Evolutionary conservation across 345 rosid genomes (phyloP).

Genomic region (Eucalyptus regnans): DNA sequence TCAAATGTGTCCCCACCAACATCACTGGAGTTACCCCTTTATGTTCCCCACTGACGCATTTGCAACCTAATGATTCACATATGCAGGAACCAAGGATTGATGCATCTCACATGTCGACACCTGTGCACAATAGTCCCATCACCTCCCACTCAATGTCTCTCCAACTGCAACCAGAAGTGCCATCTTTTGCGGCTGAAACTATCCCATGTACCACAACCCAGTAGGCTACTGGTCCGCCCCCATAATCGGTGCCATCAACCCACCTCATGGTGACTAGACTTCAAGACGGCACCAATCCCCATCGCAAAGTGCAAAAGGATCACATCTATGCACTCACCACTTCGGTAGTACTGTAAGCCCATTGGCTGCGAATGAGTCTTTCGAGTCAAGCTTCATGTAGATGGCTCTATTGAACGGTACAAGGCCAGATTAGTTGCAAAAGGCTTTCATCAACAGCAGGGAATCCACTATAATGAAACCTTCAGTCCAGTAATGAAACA

Average conservation of each 20-base stretch:
- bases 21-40: not conserved
- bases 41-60: not conserved
- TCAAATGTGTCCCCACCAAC: not conserved
- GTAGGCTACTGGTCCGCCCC: not conserved
- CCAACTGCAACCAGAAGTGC: not conserved
- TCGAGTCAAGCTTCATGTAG: not conserved
- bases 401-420: not conserved
- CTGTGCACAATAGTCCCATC: not conserved
- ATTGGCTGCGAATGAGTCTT: not conserved
- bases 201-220: not conserved
- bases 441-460: not conserved
- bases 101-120: not conserved
- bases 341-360: not conserved
- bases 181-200: not conserved
- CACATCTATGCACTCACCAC: not conserved
- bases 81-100: not conserved
- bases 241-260: not conserved
- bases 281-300: not conserved
- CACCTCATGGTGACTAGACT: not conserved
- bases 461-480: not conserved
- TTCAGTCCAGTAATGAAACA: not conserved
- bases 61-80: not conserved
- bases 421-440: not conserved
- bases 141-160: not conserved
- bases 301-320: not conserved